Evolutionary conservation across 495 filamentous ascomycete species (phyloP).

Genomic region (Penicillium psychrofluorescens): DNA sequence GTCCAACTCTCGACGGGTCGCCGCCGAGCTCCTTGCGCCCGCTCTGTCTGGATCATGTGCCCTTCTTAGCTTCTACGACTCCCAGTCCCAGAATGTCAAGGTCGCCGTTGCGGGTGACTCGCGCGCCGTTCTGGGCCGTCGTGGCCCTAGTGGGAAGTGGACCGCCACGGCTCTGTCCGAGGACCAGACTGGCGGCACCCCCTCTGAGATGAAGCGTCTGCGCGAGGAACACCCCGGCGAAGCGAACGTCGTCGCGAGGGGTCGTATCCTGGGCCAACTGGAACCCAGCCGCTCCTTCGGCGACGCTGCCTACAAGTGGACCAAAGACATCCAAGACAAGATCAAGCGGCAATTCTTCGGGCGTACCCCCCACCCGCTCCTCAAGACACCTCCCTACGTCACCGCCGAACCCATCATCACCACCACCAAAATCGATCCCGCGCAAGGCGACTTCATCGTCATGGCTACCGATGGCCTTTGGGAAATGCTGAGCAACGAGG

Average conservation of each 20-base stretch:
- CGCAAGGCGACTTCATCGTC: constrained; percentile 89
- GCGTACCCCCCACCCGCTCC: constrained; percentile 56
- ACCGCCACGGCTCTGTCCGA: constrained; percentile 79
- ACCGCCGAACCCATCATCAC: constrained; percentile 94
- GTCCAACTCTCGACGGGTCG: constrained; percentile 75
- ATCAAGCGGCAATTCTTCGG: constrained; percentile 83
- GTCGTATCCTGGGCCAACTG: constrained; percentile 82
- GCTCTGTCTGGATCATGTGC: constrained; percentile 94
- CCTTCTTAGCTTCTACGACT: constrained; percentile 93
- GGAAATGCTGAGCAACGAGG: constrained; percentile 99
- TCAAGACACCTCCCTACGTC: constrained; percentile 93
- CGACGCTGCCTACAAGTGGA: constrained; percentile 97
- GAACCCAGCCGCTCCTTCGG: constrained; percentile 94
- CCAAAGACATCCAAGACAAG: constrained; percentile 66
- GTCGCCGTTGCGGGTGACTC: constrained; percentile 95
- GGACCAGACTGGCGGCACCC: constrained; percentile 86
- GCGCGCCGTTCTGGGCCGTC: constrained; percentile 82
- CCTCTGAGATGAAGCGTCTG: constrained; percentile 73
- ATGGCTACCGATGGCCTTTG: constrained; percentile 96
- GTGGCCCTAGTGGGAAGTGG: constrained; percentile 79
- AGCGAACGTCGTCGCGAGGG: constrained; percentile 73
- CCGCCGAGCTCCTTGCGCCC: constrained; percentile 85
- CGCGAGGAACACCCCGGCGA: constrained; percentile 83
- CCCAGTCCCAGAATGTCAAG: constrained; percentile 68
- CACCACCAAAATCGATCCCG: constrained; percentile 87